phyloP scores from a whole-genome alignment of 192 early-diverging fungal species.

The Ambispora gerdemannii region DNA sequence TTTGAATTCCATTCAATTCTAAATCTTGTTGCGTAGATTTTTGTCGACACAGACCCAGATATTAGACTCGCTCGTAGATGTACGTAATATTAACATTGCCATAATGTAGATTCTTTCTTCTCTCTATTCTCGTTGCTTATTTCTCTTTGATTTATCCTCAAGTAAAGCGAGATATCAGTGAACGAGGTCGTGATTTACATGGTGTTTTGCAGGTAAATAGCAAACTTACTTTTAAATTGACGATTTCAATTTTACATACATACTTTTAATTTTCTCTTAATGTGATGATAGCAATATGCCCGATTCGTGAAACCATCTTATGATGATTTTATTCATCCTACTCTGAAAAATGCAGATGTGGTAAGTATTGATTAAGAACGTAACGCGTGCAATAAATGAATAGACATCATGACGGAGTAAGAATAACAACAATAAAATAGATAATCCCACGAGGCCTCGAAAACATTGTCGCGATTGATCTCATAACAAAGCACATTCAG shows the following conservation, averaged over 20 bases:
- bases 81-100: slow-evolving; percentile 43
- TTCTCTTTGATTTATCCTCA: slow-evolving; percentile 26
- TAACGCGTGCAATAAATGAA: too few relatives aligned
- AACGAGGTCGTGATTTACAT: slow-evolving; percentile 81
- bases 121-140: not conserved
- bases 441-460: slow-evolving; percentile 91
- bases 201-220: slow-evolving; percentile 68
- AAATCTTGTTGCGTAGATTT: slow-evolving; percentile 51
- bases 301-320: slow-evolving; percentile 93
- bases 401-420: too few relatives aligned
- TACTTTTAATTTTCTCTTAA: not conserved
- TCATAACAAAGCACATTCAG: slow-evolving; percentile 86
- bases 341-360: slow-evolving; percentile 89
- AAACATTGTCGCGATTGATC: slow-evolving; percentile 86
- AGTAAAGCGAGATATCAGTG: slow-evolving; percentile 89
- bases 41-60: slow-evolving; percentile 95
- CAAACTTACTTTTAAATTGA: not conserved
- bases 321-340: slow-evolving; percentile 89
- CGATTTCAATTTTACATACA: not conserved
- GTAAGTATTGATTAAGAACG: slow-evolving; percentile 37
- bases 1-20: not conserved
- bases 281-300: slow-evolving; percentile 67
- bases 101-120: too few relatives aligned
- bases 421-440: slow-evolving; percentile 39
- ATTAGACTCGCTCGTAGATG: slow-evolving; percentile 83